phyloP scores from a whole-genome alignment of 176 grass and related monocot species.

The Raddia guianensis region DNA sequence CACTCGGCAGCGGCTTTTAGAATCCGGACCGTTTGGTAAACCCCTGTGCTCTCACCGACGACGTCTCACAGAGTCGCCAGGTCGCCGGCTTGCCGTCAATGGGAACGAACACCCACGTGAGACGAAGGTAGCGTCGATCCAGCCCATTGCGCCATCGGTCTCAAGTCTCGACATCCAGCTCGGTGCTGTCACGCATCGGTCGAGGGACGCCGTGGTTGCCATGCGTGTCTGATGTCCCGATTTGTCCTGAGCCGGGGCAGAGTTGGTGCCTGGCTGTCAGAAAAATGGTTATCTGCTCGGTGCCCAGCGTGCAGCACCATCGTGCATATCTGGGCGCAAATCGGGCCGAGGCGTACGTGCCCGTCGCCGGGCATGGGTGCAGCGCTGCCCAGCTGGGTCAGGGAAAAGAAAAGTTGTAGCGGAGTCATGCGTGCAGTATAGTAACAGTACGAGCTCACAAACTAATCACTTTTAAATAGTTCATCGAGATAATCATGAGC shows the following conservation, averaged over 20 bases:
- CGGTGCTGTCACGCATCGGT: background rate
- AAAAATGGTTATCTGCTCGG: background rate
- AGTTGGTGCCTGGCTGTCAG: constrained; percentile 41
- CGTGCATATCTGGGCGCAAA: background rate
- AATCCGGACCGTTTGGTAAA: too few species aligned
- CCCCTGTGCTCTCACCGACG: constrained; percentile 22
- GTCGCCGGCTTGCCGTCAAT: background rate
- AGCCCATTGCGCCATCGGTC: background rate
- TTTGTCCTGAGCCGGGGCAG: constrained; percentile 30
- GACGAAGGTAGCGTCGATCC: background rate
- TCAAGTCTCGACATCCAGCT: background rate
- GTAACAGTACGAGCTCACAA: background rate
- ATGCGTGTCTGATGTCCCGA: constrained; percentile 21
- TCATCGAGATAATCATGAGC: background rate
- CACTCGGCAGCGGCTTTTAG: too few species aligned
- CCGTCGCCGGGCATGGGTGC: background rate
- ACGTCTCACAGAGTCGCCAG: background rate
- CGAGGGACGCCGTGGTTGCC: background rate
- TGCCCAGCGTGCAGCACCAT: background rate
- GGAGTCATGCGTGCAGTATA: background rate
- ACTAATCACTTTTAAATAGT: background rate
- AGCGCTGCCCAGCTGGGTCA: background rate
- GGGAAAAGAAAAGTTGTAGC: background rate
- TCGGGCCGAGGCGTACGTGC: background rate
- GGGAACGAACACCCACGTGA: constrained; percentile 15